Conservation (phyloP, 225 moss, liverwort and hornwort genomes). For the Pleurozium schreberi region DNA sequence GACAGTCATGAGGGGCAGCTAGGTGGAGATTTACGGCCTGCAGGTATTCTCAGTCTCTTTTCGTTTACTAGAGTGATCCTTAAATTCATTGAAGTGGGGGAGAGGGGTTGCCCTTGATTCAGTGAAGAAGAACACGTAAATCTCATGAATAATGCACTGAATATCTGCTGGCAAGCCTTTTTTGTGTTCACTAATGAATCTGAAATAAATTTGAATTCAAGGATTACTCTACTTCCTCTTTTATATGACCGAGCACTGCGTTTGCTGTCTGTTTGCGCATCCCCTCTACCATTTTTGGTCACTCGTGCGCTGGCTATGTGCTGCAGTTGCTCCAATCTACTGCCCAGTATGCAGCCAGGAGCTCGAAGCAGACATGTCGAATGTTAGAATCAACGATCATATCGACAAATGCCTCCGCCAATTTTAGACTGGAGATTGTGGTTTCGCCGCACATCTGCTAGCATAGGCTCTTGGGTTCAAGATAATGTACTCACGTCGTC, state of each 20-base stretch:
- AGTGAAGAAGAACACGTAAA: not conserved
- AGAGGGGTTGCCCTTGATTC: not conserved
- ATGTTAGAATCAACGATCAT: constrained; percentile 30
- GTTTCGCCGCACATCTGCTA: not conserved
- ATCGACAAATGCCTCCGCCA: constrained; percentile 26
- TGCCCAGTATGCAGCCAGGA: constrained; percentile 26
- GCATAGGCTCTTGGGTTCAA: not conserved
- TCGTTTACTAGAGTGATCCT: not conserved
- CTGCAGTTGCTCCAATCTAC: constrained; percentile 4
- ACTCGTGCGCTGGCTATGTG: not conserved
- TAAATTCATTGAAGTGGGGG: not conserved
- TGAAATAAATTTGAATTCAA: not conserved
- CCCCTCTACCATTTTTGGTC: not conserved
- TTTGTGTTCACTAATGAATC: not conserved
- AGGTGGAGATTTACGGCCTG: constrained; percentile 20
- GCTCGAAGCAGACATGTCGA: constrained; percentile 25
- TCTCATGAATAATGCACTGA: not conserved
- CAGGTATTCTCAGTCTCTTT: constrained; percentile 11
- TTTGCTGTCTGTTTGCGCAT: not conserved
- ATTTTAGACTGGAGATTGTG: constrained; percentile 9
- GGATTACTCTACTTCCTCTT: not conserved
- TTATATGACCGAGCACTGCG: not conserved
- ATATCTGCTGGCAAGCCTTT: not conserved
- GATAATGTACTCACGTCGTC: not conserved
- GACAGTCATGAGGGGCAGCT: constrained; percentile 39